phyloP scores from a whole-genome alignment of 331 rosid species.

The Rhamnella rubrinervis region DNA sequence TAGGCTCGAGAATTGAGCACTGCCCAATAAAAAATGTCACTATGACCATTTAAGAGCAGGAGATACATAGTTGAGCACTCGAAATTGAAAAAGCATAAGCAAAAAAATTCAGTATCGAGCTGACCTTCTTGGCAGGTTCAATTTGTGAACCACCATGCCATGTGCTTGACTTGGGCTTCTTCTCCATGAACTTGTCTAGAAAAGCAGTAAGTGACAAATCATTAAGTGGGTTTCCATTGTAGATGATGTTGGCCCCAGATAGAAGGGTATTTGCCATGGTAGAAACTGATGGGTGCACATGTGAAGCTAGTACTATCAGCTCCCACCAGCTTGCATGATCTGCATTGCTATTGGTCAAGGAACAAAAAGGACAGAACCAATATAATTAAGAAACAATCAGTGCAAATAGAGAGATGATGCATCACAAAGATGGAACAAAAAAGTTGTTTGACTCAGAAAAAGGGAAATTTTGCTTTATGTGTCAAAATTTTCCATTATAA shows the following conservation, averaged over 20 bases:
- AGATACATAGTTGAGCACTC: not conserved
- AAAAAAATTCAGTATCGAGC: not conserved
- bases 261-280: slow-evolving; percentile 89
- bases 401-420: too few species aligned
- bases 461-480: too few species aligned
- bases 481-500: not conserved
- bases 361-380: slow-evolving; percentile 3
- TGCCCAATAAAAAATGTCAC: not conserved
- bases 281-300: slow-evolving; percentile 89
- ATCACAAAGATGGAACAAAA: too few species aligned
- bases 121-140: slow-evolving; percentile 92
- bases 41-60: not conserved
- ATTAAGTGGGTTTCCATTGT: slow-evolving; percentile 83
- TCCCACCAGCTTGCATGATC: slow-evolving; percentile 96
- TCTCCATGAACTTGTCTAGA: slow-evolving; percentile 97
- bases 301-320: slow-evolving; percentile 84
- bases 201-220: slow-evolving; percentile 84
- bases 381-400: not conserved
- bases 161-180: slow-evolving; percentile 71
- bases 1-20: slow-evolving; percentile 18
- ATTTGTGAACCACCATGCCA: slow-evolving; percentile 99
- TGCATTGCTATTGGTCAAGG: slow-evolving; percentile 63
- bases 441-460: too few species aligned
- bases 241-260: slow-evolving; percentile 87
- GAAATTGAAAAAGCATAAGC: not conserved